Evolutionary conservation across 1,284 basidiomycete species (phyloP), one percentile per base, ranked within the genome.

Genomic region (Polyporus tsugae): DNA sequence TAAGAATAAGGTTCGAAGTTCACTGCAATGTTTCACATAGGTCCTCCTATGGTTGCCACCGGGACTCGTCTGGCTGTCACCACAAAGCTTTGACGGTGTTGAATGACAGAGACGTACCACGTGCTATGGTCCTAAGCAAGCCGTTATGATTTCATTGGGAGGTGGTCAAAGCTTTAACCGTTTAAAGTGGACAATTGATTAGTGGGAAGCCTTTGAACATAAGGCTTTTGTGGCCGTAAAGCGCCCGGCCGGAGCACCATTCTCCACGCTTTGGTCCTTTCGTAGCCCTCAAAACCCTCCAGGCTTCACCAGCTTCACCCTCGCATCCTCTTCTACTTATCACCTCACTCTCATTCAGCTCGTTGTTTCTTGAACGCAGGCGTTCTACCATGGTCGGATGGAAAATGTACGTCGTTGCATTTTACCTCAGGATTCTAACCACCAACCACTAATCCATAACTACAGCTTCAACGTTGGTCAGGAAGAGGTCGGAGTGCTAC

Each of bases 1-100:
- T 58, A 58, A 33, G 60, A 82, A 42, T 44, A 33, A 17, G n/a
- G 39, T 15, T 60, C 17, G 13, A 13, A 17, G 52, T 4, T 19
- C 52, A 33, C 33, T 55, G 29, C 52, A 55, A 55, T 55, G 52
- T 55, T 33, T 52, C 46, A 52, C 5, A 25, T 25, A 25, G 46
- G 46, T 25, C 46, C 22, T 52, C 46, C 46, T 52, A 11, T 13
- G 22, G 11, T 52, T 55, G 33, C 22, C 11, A 25, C 11, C 29
- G 15, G 13, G 15, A 35, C 52, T 35, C 9, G 29, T 33, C 52
- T 29, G 33, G 52, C 33, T 15, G 11, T 6, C 15, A 29, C 52
- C 52, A 19, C 52, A 19, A 1, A 52, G 52, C 52, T 35, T 55
- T 55, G 52, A 17, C 52, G 4, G 29, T 33, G 17, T 10, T 29